These are phyloP conservation scores for Coemansia guatemalensis DNA, from an alignment of 192 early-diverging fungal species.

Conservation along the genomic window DNA sequence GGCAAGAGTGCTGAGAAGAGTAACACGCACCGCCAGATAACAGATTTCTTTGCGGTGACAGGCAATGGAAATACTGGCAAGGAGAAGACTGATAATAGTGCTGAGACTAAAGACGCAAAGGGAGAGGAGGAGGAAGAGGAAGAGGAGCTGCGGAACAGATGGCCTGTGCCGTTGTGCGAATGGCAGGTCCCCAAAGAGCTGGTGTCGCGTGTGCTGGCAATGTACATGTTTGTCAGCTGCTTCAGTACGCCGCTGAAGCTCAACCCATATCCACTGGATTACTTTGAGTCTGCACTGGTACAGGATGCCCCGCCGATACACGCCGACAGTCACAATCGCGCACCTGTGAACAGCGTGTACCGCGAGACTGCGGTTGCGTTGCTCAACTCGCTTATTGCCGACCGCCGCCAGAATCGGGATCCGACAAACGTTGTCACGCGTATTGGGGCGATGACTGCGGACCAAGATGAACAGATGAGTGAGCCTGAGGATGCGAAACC, in stretches of 20 bases:
- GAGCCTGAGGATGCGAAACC: conserved; percentile 15
- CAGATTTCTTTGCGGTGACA: conserved; percentile 26
- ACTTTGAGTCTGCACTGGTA: conserved; percentile 70
- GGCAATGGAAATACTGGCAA: neutral
- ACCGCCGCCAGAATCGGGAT: conserved; percentile 12
- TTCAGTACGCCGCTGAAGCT: conserved; percentile 65
- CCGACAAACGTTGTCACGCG: conserved; percentile 20
- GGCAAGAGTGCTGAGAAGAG: conserved; percentile 10
- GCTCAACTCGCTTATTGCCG: conserved; percentile 45
- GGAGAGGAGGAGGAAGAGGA: conserved; percentile 21
- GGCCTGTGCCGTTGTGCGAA: conserved; percentile 37
- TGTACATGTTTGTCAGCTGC: conserved; percentile 49
- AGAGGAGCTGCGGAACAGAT: conserved; percentile 15
- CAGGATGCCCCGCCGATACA: conserved; percentile 17
- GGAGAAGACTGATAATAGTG: neutral
- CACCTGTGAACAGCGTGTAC: conserved; percentile 27
- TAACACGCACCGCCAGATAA: conserved; percentile 28
- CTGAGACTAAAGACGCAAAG: conserved; percentile 1
- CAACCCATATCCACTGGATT: conserved; percentile 72
- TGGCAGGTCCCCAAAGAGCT: conserved; percentile 36
- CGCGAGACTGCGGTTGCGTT: conserved; percentile 36
- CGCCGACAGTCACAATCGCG: neutral
- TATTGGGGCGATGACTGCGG: conserved; percentile 22
- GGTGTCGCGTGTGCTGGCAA: conserved; percentile 30
- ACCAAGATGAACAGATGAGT: conserved; percentile 19